Percentiles rank a stretch among this genome's conserved stretches.
These are phyloP conservation scores for Blumeria hordei DNA, from an alignment of 2,329 filamentous ascomycete species.

Conservation along the genomic window DNA sequence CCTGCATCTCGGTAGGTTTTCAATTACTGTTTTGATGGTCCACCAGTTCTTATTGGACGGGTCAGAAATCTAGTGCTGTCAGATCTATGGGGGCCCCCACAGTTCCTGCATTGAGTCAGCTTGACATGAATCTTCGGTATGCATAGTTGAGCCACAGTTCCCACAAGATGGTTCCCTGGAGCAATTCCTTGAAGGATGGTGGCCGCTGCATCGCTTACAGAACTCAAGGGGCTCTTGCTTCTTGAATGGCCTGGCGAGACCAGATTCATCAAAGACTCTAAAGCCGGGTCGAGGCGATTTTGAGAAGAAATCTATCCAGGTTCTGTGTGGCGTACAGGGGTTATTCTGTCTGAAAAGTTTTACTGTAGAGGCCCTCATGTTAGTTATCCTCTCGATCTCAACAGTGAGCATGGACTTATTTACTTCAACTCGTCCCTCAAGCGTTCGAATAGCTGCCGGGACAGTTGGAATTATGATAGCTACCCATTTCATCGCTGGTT, in stretches of 20 bases:
- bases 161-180: background rate
- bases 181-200: background rate
- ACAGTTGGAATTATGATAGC: no score
- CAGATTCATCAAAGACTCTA: no score
- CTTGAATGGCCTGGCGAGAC: no score
- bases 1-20: background rate
- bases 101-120: background rate
- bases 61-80: background rate
- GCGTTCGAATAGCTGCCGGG: no score
- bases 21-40: background rate
- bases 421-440: no score
- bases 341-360: slow-evolving; percentile 1
- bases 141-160: background rate
- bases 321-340: background rate
- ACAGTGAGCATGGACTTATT: no score
- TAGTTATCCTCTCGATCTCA: no score
- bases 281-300: background rate
- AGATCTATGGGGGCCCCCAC: background rate
- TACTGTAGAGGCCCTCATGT: background rate
- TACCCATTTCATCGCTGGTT: no score
- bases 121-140: background rate
- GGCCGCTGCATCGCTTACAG: no score
- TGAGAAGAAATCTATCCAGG: background rate
- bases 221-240: no score
- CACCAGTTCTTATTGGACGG: background rate